Base-by-base conservation (phyloP, 306 rosid genomes). In the Macrotyloma uniflorum region DNA sequence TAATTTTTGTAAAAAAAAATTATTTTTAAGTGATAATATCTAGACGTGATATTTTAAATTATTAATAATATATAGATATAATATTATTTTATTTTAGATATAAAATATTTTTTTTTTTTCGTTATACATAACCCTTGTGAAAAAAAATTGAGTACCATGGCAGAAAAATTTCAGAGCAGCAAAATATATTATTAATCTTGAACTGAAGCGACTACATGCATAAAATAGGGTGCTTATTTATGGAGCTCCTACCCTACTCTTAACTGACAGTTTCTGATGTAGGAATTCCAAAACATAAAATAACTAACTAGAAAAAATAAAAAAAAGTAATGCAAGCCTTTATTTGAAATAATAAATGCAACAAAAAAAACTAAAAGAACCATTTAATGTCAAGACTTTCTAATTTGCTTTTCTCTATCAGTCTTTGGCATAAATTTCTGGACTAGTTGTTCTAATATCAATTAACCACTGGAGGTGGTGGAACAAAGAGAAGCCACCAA, bases 181-280 rank as follows among this genome's bases (percentile, higher is more conserved):
- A 59, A 64, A 38, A 16, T 63, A 3, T 71, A n/a, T 82, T 32
- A 53, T 57, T 32, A 16, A 32, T 74, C 43, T 43, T 70, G 32
- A 64, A 71, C 47, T 40, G 43, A 63, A 63, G 70, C 33, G 61
- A 54, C 28, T 63, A 54, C 78, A 76, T 24, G 40, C 42, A 10
- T 50, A 15, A 59, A 58, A 68, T n/a, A 75, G 70, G 64, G 67
- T 76, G 71, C 75, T 82, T 82, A 77, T 77, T 82, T 22, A 71
- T 40, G 26, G 26, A 70, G 75, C 64, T 43, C 79, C 63, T 70
- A 53, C 3, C 36, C 79, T 71, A 53, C 40, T 69, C 72, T 68
- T 68, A 59, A 59, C 30, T 38, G 42, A 42, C 59, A 77, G 58
- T 70, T 63, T 77, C 63, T 32, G 42, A 24, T 30, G 62, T 40